Percentiles rank a stretch among this genome's conserved stretches.
phyloP scores from a whole-genome alignment of 306 rosid species.

The Glycyrrhiza uralensis region DNA sequence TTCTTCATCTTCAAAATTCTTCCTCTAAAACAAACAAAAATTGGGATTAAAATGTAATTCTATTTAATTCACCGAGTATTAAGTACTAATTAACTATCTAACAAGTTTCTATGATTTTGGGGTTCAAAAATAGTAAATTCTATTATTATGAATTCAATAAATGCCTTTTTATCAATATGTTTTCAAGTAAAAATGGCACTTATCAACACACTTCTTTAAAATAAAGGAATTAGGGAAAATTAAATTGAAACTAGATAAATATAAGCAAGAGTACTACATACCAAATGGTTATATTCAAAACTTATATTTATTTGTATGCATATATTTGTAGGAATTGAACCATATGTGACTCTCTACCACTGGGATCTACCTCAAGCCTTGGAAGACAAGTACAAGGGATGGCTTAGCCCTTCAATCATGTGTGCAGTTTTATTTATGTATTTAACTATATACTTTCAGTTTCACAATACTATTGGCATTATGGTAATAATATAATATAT shows the following conservation, averaged over 20 bases:
- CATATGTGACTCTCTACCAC: slow-evolving; percentile 87
- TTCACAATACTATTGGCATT: background rate
- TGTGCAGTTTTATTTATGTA: slow-evolving; percentile 20
- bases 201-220: no score
- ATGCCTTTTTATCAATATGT: no score
- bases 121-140: no score
- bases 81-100: no score
- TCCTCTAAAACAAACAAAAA: no score
- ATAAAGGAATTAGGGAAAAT: no score
- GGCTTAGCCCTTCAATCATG: slow-evolving; percentile 79
- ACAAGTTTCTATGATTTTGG: no score
- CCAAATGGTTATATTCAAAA: background rate
- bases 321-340: slow-evolving; percentile 59
- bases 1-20: no score
- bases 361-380: slow-evolving; percentile 96
- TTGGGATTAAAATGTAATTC: no score
- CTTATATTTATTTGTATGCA: background rate
- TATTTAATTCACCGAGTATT: no score
- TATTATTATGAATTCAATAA: no score
- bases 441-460: background rate
- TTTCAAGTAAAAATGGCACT: no score
- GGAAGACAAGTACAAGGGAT: slow-evolving; percentile 77
- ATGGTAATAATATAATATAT: background rate
- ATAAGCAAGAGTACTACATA: background rate
- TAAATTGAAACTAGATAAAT: background rate